A percentile compares a stretch with the other conserved stretches of the same genome.
These are phyloP conservation scores for Heliosperma pusillum DNA, from an alignment of 148 eudicot species.

Conservation along the genomic window DNA sequence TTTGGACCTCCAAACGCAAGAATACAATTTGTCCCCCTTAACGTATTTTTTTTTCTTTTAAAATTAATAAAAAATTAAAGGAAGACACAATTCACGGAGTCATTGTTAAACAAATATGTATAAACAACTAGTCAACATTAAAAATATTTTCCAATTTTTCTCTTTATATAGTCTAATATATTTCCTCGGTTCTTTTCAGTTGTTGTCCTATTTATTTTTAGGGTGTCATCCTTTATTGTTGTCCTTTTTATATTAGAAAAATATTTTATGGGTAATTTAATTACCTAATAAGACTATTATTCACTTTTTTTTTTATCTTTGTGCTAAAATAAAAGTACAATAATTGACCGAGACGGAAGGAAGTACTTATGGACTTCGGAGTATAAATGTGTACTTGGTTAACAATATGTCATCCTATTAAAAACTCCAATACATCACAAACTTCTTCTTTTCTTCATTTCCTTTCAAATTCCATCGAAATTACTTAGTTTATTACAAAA, in stretches of 20 bases:
- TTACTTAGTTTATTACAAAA: not conserved
- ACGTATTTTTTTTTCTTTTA: too few relatives aligned
- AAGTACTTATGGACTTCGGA: too few relatives aligned
- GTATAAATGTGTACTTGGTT: not conserved
- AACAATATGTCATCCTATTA: not conserved
- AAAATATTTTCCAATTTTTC: not conserved
- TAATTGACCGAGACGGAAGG: too few relatives aligned
- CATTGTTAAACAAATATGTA: not conserved
- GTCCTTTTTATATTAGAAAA: too few relatives aligned
- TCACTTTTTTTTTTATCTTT: too few relatives aligned
- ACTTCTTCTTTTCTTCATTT: not conserved
- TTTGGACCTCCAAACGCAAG: not conserved
- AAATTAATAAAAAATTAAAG: too few relatives aligned
- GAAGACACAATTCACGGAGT: conserved; percentile 7
- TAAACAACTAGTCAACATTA: not conserved
- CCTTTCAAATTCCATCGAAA: not conserved
- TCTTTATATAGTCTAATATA: not conserved
- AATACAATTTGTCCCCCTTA: not conserved
- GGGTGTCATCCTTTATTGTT: too few relatives aligned
- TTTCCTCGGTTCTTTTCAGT: too few relatives aligned
- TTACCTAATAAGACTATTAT: too few relatives aligned
- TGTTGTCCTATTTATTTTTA: too few relatives aligned
- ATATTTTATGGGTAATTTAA: too few relatives aligned
- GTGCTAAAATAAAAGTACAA: too few relatives aligned
- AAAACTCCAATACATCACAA: not conserved